phyloP scores from a whole-genome alignment of 495 filamentous ascomycete species.

The Umbilicaria muhlenbergii region DNA sequence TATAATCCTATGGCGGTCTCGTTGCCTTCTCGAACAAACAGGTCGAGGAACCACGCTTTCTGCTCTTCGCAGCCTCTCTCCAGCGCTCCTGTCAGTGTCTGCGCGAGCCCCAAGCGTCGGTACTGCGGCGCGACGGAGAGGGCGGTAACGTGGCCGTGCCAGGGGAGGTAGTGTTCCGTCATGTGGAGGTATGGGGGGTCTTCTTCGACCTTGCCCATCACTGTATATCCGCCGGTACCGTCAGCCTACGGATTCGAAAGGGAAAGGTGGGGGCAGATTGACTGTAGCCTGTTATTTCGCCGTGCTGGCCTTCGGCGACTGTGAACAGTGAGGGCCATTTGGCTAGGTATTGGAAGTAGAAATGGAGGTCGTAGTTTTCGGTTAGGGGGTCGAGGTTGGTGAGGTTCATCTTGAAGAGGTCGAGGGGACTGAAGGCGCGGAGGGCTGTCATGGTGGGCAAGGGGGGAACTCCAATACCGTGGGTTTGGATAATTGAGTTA shows the following conservation, averaged over 20 bases:
- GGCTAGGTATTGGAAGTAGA: constrained; percentile 88
- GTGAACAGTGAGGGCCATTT: constrained; percentile 91
- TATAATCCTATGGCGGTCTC: constrained; percentile 77
- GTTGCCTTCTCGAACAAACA: constrained; percentile 85
- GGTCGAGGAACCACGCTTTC: constrained; percentile 85
- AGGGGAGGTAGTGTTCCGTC: constrained; percentile 79
- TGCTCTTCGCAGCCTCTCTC: constrained; percentile 65
- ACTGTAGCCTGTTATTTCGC: constrained; percentile 89
- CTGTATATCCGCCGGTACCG: constrained; percentile 26
- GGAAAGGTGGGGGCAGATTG: constrained; percentile 18
- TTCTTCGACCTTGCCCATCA: constrained; percentile 92
- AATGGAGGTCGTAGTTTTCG: constrained; percentile 87
- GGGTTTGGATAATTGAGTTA: not conserved
- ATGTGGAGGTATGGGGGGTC: constrained; percentile 54
- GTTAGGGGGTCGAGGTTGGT: constrained; percentile 84
- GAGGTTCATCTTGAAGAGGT: constrained; percentile 71
- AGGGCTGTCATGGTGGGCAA: constrained; percentile 44
- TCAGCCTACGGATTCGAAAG: not conserved
- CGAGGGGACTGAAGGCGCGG: constrained; percentile 51
- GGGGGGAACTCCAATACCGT: not conserved
- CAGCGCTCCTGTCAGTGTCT: constrained; percentile 58
- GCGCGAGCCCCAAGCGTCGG: constrained; percentile 73
- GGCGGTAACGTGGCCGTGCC: constrained; percentile 96
- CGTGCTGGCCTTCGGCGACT: constrained; percentile 63
- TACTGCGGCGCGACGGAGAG: constrained; percentile 81